Conservation (phyloP, 352 stramenopile genomes). For the Phytopythium mirpurense region DNA sequence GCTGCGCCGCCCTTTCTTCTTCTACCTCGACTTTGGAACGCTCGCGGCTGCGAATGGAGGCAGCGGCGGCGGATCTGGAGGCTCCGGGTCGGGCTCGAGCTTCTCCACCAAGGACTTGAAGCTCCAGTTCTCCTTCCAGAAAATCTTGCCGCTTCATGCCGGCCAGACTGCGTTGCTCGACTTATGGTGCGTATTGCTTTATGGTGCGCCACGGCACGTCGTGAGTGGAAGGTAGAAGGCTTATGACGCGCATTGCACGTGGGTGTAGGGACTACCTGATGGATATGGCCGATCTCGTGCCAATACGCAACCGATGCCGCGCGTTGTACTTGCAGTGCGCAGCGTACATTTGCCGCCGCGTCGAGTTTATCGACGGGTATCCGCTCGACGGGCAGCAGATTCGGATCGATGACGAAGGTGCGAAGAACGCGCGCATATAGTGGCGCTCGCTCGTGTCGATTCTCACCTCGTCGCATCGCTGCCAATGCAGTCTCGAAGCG, state of each 20-base stretch:
- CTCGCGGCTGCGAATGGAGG: constrained; percentile 16
- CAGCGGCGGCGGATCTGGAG: constrained; percentile 15
- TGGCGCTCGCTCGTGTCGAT: not conserved
- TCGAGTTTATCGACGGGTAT: constrained; percentile 75
- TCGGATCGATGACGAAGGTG: constrained; percentile 35
- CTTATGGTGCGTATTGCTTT: constrained; percentile 37
- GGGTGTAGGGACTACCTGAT: constrained; percentile 63
- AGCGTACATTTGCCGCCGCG: constrained; percentile 65
- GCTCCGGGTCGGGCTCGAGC: constrained; percentile 11
- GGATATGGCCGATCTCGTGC: constrained; percentile 78
- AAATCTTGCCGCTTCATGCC: constrained; percentile 58
- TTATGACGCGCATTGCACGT: too few species aligned
- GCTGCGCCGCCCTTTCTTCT: constrained; percentile 65
- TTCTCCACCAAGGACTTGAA: constrained; percentile 34
- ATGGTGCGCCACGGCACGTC: not conserved
- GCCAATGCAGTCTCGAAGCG: constrained; percentile 39
- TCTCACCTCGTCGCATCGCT: not conserved
- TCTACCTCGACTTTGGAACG: constrained; percentile 66
- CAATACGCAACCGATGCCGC: constrained; percentile 62
- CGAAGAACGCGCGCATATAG: not conserved
- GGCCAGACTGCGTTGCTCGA: constrained; percentile 73
- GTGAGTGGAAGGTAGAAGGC: not conserved
- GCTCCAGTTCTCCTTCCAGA: constrained; percentile 66
- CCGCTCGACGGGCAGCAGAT: constrained; percentile 50
- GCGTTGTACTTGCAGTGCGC: constrained; percentile 67